phyloP scores from a whole-genome alignment of 1,139 yeast species.

The Zygoascus meyerae region DNA sequence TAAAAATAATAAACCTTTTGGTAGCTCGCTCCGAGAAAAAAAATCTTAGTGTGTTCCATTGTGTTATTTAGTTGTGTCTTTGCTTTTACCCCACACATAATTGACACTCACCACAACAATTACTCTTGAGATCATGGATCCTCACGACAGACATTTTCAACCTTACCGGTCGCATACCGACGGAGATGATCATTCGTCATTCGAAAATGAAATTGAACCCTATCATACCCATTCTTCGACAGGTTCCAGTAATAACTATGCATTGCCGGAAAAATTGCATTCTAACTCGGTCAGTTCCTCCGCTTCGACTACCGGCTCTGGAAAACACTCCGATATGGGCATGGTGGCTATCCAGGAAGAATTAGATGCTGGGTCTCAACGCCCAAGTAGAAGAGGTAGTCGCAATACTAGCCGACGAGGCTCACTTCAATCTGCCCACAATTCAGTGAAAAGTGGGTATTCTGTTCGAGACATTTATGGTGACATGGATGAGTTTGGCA shows the following conservation, averaged over 20 bases:
- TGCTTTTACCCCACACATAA: too few species aligned
- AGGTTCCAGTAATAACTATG: slow-evolving; percentile 5
- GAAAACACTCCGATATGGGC: not conserved
- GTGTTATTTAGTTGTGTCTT: too few species aligned
- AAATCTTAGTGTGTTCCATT: too few species aligned
- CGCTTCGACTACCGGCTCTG: slow-evolving; percentile 4
- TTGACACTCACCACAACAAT: not conserved
- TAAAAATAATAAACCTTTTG: too few species aligned
- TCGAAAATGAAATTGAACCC: slow-evolving; percentile 2
- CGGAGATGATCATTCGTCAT: slow-evolving; percentile 5
- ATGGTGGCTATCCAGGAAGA: slow-evolving; percentile 6
- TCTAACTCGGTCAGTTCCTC: not conserved
- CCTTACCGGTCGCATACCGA: slow-evolving; percentile 10
- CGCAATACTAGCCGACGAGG: slow-evolving; percentile 1
- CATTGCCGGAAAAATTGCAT: slow-evolving; percentile 14
- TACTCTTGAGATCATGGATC: not conserved
- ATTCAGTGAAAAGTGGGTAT: slow-evolving; percentile 14
- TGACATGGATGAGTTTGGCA: slow-evolving; percentile 18
- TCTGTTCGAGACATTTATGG: slow-evolving; percentile 25
- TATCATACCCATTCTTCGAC: not conserved
- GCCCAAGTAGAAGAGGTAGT: not conserved
- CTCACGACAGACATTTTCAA: slow-evolving; percentile 15
- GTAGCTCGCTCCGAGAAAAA: too few species aligned
- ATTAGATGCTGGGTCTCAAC: not conserved
- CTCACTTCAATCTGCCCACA: slow-evolving; percentile 1